Conservation (phyloP, 2,329 filamentous ascomycete genomes). For the Colletotrichum somersetense region DNA sequence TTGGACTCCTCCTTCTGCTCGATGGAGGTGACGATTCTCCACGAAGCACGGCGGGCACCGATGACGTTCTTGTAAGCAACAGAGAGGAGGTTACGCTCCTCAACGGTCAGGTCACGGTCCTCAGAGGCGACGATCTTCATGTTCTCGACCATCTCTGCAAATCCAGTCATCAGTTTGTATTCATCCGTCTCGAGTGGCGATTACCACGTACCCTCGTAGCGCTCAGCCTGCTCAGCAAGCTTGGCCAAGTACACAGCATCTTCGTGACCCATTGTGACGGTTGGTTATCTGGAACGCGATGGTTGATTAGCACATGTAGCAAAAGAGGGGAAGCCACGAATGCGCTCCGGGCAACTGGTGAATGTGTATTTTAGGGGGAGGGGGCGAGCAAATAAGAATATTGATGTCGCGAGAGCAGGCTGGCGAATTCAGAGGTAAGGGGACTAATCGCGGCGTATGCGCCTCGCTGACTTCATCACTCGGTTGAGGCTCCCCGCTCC, state of each 20-base stretch:
- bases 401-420: slow-evolving; percentile 20
- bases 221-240: slow-evolving; percentile 99
- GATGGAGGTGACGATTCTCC: slow-evolving; percentile 98
- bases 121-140: slow-evolving; percentile 98
- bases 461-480: slow-evolving; percentile 43
- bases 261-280: slow-evolving; percentile 94
- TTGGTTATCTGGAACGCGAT: slow-evolving; percentile 43
- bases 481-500: slow-evolving; percentile 40
- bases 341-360: slow-evolving; percentile 14
- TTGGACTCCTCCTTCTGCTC: slow-evolving; percentile 99
- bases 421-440: slow-evolving; percentile 9
- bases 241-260: slow-evolving; percentile 99
- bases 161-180: slow-evolving; percentile 31
- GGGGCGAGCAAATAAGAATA: background rate
- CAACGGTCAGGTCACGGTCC: slow-evolving; percentile 85
- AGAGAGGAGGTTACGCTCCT: slow-evolving; percentile 97
- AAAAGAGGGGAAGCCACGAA: background rate
- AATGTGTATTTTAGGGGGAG: background rate
- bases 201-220: slow-evolving; percentile 88
- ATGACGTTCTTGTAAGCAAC: slow-evolving; percentile 99
- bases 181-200: slow-evolving; percentile 22
- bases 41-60: slow-evolving; percentile 94
- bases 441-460: slow-evolving; percentile 35
- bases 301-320: slow-evolving; percentile 34
- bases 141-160: slow-evolving; percentile 97